A percentile compares a stretch with the other conserved stretches of the same genome.
Evolutionary conservation across 192 early-diverging fungal species (phyloP).

Genomic region (Dissophora ornata): DNA sequence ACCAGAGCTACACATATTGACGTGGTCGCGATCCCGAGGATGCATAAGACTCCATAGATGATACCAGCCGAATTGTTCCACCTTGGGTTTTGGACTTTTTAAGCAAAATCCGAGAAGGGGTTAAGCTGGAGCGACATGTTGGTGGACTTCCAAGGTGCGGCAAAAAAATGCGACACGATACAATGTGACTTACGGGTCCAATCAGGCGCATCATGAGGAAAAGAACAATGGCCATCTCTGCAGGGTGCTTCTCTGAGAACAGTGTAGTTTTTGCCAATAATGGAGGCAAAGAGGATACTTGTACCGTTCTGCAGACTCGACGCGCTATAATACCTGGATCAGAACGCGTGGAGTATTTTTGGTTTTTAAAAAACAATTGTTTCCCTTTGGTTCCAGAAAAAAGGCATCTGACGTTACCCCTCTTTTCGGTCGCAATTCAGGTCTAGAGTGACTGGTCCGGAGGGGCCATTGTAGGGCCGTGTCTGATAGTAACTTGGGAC

Average conservation of each 20-base stretch:
- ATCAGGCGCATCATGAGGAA: constrained; percentile 5
- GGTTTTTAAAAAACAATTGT: neutral
- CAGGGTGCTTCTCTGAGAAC: neutral
- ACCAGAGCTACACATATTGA: constrained; percentile 36
- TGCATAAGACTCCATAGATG: constrained; percentile 32
- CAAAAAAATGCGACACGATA: neutral
- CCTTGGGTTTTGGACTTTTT: constrained; percentile 18
- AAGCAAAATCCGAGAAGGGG: too few relatives aligned
- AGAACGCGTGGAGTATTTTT: too few relatives aligned
- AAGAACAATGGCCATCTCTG: neutral
- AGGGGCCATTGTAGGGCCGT: constrained; percentile 4
- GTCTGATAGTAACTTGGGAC: neutral
- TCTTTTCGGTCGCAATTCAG: constrained; percentile 9
- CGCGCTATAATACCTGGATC: neutral
- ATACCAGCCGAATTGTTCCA: constrained; percentile 32
- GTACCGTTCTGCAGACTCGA: constrained; percentile 1
- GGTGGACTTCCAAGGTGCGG: neutral
- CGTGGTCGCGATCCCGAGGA: constrained; percentile 33
- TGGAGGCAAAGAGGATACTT: neutral
- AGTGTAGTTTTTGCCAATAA: neutral
- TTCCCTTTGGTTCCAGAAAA: too few relatives aligned
- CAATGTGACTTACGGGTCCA: constrained; percentile 25
- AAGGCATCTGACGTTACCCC: too few relatives aligned
- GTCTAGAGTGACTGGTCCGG: constrained; percentile 12
- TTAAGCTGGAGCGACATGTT: neutral